These are phyloP conservation scores for Colletotrichum limetticola DNA, from an alignment of 2,329 filamentous ascomycete genomes.

Conservation along the genomic window DNA sequence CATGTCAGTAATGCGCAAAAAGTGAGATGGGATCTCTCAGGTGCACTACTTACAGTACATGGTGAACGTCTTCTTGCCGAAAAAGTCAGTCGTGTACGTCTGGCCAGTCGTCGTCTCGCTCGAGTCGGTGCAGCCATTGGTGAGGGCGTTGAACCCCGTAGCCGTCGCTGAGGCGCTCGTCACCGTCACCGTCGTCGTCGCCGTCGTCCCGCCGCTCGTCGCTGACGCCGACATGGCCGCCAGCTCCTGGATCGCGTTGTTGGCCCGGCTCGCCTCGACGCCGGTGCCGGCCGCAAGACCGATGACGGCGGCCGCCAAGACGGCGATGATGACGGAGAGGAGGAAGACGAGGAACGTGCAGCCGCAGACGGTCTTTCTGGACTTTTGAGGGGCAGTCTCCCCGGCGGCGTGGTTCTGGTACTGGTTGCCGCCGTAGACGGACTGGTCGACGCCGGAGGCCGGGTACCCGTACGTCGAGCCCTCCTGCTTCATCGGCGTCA, in stretches of 20 bases:
- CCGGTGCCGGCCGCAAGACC: slow-evolving; percentile 57
- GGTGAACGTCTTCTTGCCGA: slow-evolving; percentile 48
- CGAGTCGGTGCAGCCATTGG: slow-evolving; percentile 52
- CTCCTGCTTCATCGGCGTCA: slow-evolving; percentile 25
- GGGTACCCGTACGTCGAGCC: slow-evolving; percentile 25
- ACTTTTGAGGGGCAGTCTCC: slow-evolving; percentile 2
- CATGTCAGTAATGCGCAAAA: background rate
- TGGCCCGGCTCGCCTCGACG: slow-evolving; percentile 52
- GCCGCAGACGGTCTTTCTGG: slow-evolving; percentile 28
- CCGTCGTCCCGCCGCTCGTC: slow-evolving; percentile 29
- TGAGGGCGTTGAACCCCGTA: slow-evolving; percentile 45
- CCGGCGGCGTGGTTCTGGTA: slow-evolving; percentile 1
- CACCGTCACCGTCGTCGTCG: slow-evolving; percentile 33
- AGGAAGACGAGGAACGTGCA: slow-evolving; percentile 52
- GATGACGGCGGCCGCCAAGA: slow-evolving; percentile 53
- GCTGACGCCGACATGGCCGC: slow-evolving; percentile 41
- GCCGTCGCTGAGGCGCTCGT: slow-evolving; percentile 39
- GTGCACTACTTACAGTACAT: slow-evolving; percentile 48
- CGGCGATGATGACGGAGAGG: slow-evolving; percentile 52
- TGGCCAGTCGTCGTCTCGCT: slow-evolving; percentile 48
- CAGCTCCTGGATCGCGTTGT: slow-evolving; percentile 47
- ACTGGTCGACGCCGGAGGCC: slow-evolving; percentile 19
- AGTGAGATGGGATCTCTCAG: background rate
- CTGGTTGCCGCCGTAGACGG: slow-evolving; percentile 18
- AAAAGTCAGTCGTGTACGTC: slow-evolving; percentile 51